Evolutionary conservation across 1,284 basidiomycete genomes (phyloP).

Genomic region (Clitocybe nebularis): DNA sequence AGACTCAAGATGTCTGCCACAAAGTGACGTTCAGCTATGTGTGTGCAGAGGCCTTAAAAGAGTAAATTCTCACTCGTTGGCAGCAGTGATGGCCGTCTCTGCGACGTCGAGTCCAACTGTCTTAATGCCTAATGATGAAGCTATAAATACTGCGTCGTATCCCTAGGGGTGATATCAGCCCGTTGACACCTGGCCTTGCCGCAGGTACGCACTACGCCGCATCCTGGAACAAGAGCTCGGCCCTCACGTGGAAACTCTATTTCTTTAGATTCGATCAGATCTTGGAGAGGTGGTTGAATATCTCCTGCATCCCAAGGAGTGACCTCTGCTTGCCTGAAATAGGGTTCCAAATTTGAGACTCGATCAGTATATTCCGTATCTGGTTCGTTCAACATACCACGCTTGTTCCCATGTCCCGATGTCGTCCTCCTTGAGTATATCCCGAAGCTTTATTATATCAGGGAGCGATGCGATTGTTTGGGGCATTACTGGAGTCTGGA

Average conservation of each 20-base stretch:
- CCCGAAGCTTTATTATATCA: slow-evolving; percentile 1
- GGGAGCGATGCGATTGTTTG: not conserved
- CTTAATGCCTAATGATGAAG: slow-evolving; percentile 45
- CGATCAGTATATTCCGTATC: too few species aligned
- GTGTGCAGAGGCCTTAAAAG: not conserved
- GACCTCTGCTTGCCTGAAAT: slow-evolving; percentile 52
- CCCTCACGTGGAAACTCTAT: slow-evolving; percentile 51
- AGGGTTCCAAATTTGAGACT: too few species aligned
- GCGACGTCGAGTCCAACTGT: slow-evolving; percentile 56
- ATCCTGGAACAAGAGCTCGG: slow-evolving; percentile 67
- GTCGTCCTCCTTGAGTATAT: slow-evolving; percentile 10
- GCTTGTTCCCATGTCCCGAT: slow-evolving; percentile 10
- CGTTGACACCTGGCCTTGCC: not conserved
- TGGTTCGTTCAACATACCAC: too few species aligned
- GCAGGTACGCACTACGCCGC: slow-evolving; percentile 52
- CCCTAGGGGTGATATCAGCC: slow-evolving; percentile 39
- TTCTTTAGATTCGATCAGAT: slow-evolving; percentile 45
- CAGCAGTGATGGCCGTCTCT: slow-evolving; percentile 47
- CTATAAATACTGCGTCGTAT: slow-evolving; percentile 60
- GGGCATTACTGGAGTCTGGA: not conserved
- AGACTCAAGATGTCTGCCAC: slow-evolving; percentile 11
- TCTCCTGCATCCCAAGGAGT: slow-evolving; percentile 66
- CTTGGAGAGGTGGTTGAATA: slow-evolving; percentile 51
- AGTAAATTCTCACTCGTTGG: slow-evolving; percentile 40
- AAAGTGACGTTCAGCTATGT: not conserved